A percentile compares a stretch with the other conserved stretches of the same genome.
Conservation (phyloP, 2,329 filamentous ascomycete genomes). For the Fusarium compactum region DNA sequence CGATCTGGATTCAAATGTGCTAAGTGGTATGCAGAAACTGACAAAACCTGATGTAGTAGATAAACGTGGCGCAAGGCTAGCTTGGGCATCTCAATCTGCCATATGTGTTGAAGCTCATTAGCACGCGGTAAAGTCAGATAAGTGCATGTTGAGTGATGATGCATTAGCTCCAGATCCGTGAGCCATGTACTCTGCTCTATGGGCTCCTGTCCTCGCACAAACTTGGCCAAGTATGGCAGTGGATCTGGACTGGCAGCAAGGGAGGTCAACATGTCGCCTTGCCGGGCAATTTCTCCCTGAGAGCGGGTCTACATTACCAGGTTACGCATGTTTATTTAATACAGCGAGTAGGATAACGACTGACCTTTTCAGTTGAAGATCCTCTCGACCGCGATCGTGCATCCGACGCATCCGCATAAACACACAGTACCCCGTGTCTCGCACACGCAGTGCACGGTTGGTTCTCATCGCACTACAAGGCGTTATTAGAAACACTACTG, state of each 20-base stretch:
- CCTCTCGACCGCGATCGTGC: constrained; percentile 16
- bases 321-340: background rate
- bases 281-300: background rate
- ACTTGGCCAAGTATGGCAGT: constrained; percentile 42
- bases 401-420: constrained; percentile 38
- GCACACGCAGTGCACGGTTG: constrained; percentile 54
- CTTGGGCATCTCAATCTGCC: constrained; percentile 48
- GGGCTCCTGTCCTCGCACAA: constrained; percentile 32
- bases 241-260: constrained; percentile 28
- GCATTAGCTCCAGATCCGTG: constrained; percentile 53
- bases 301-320: background rate
- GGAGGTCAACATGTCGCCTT: background rate
- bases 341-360: background rate
- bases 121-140: constrained; percentile 50
- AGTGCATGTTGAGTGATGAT: constrained; percentile 51
- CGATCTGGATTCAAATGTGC: constrained; percentile 45
- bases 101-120: constrained; percentile 44
- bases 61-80: constrained; percentile 47
- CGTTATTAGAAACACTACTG: no score
- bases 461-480: constrained; percentile 53
- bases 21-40: constrained; percentile 49
- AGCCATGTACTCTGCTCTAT: constrained; percentile 47
- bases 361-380: constrained; percentile 1
- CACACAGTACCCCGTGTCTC: constrained; percentile 53
- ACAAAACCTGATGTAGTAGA: constrained; percentile 51